These are phyloP conservation scores for Ceraceosorus guamensis DNA, from an alignment of 1,284 basidiomycete species.

Conservation along the genomic window DNA sequence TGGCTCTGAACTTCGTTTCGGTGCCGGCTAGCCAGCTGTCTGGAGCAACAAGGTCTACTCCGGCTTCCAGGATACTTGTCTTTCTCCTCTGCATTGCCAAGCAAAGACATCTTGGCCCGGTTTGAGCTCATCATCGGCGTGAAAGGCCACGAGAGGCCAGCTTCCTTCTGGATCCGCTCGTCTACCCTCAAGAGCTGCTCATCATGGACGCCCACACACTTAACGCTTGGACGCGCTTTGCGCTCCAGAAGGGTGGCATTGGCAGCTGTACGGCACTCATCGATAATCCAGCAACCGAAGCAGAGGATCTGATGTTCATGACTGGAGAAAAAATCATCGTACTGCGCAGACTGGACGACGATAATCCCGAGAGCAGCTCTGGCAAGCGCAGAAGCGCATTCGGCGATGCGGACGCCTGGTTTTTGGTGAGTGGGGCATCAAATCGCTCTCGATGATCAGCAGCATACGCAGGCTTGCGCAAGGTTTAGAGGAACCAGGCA, in stretches of 20 bases:
- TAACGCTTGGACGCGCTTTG: constrained; percentile 47
- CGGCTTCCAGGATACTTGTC: too few relatives aligned
- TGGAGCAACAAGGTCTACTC: too few relatives aligned
- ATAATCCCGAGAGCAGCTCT: constrained; percentile 11
- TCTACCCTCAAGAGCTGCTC: background rate
- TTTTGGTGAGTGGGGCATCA: constrained; percentile 12
- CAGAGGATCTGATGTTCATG: constrained; percentile 45
- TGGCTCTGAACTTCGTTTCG: too few relatives aligned
- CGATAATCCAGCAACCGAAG: constrained; percentile 37
- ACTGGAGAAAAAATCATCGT: constrained; percentile 44
- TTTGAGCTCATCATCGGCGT: too few relatives aligned
- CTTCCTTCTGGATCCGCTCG: background rate
- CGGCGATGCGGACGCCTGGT: constrained; percentile 14
- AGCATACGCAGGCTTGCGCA: too few relatives aligned
- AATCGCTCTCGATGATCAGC: too few relatives aligned
- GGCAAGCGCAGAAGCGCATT: constrained; percentile 3
- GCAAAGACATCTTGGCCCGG: too few relatives aligned
- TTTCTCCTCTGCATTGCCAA: too few relatives aligned
- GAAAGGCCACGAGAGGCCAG: too few relatives aligned
- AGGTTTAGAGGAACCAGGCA: too few relatives aligned
- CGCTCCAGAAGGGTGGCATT: constrained; percentile 45
- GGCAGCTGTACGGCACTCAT: constrained; percentile 40
- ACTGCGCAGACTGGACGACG: constrained; percentile 34
- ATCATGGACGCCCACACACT: constrained; percentile 45
- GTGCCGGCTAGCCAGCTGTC: too few relatives aligned